A percentile compares a stretch with the other conserved stretches of the same genome.
Evolutionary conservation across 495 filamentous ascomycete species (phyloP).

Genomic region (Aspergillus sclerotiicarbonarius): DNA sequence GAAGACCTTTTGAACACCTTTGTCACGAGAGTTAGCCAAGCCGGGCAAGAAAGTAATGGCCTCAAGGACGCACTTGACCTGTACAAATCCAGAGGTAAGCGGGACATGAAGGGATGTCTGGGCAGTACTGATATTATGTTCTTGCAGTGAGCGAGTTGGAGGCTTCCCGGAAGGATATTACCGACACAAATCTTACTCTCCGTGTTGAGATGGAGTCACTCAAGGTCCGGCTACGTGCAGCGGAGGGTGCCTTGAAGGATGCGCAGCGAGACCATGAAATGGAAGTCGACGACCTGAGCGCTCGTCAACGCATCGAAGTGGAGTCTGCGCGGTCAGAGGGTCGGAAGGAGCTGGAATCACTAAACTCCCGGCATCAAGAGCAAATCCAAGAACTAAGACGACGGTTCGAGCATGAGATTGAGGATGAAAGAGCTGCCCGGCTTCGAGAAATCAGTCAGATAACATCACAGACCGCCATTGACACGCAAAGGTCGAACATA

Average conservation of each 20-base stretch:
- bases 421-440: constrained; percentile 59
- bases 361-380: constrained; percentile 46
- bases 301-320: constrained; percentile 47
- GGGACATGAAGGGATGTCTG: background rate
- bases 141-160: constrained; percentile 67
- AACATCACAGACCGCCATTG: constrained; percentile 56
- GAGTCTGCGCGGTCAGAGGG: constrained; percentile 42
- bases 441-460: constrained; percentile 66
- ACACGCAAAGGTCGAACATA: constrained; percentile 61
- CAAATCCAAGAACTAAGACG: constrained; percentile 49
- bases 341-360: constrained; percentile 38
- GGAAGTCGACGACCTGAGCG: constrained; percentile 55
- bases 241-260: constrained; percentile 48
- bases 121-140: background rate
- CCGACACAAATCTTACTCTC: constrained; percentile 53
- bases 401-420: constrained; percentile 55
- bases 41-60: constrained; percentile 57
- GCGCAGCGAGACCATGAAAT: constrained; percentile 53
- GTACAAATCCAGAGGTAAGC: constrained; percentile 72
- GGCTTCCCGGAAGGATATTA: constrained; percentile 53
- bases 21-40: constrained; percentile 59
- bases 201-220: constrained; percentile 58
- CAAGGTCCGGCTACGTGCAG: constrained; percentile 44
- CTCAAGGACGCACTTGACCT: constrained; percentile 67
- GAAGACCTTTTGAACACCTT: constrained; percentile 60